Percentiles rank a stretch among this genome's conserved stretches.
phyloP scores from a whole-genome alignment of 768 basidiomycete species.

The Terana coerulea region DNA sequence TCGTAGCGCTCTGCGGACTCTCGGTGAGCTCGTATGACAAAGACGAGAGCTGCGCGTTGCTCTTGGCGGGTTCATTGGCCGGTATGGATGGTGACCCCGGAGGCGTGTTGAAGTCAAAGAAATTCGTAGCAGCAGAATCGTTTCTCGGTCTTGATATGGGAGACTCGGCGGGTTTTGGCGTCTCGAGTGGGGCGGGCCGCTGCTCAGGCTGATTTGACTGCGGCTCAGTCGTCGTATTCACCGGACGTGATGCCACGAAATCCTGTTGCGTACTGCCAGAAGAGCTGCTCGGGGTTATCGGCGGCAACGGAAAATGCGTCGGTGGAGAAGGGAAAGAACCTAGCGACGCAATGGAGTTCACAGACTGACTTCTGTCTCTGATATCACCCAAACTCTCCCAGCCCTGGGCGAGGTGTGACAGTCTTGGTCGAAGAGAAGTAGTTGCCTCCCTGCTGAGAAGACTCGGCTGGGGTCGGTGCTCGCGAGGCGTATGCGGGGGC shows the following conservation, averaged over 20 bases:
- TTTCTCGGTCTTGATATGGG: background rate
- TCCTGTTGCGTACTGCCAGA: constrained; percentile 1
- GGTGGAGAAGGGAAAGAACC: constrained; percentile 75
- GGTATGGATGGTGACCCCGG: constrained; percentile 1
- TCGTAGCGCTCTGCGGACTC: background rate
- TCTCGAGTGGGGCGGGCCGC: no score
- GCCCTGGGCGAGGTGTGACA: background rate
- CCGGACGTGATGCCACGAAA: no score
- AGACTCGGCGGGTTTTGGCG: no score
- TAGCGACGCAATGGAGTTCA: constrained; percentile 59
- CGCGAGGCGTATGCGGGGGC: constrained; percentile 3
- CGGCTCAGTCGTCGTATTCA: no score
- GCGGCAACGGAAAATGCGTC: constrained; percentile 65
- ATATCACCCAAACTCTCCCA: constrained; percentile 7
- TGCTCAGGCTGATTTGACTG: no score
- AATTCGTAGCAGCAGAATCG: background rate
- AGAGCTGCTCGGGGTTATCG: constrained; percentile 23
- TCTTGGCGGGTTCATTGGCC: no score
- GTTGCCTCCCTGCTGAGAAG: constrained; percentile 1
- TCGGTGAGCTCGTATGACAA: no score
- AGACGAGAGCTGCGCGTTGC: no score
- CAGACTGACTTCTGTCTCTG: constrained; percentile 25
- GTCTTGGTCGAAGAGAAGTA: background rate
- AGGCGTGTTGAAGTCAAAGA: constrained; percentile 7
- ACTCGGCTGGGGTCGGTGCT: background rate